Conservation (phyloP, 2,329 filamentous ascomycete genomes). For the Trichophyton verrucosum region DNA sequence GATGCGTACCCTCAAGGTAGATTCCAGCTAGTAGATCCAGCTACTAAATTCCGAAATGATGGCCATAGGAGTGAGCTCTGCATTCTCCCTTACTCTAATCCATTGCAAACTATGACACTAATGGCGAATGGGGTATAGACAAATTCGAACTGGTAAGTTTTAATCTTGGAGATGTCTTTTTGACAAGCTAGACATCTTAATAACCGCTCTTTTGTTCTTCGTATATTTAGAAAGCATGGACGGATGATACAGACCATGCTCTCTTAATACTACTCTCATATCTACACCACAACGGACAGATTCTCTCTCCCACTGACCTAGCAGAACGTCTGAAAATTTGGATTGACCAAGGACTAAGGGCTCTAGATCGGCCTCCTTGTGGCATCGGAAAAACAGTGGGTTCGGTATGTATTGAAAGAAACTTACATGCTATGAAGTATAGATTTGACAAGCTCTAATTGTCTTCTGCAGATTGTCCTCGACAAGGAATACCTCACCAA, state of each 20-base stretch:
- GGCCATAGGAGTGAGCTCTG: conserved; percentile 13
- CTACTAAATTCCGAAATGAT: conserved; percentile 13
- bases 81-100: neutral
- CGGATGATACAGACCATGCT: conserved; percentile 45
- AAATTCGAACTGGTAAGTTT: conserved; percentile 22
- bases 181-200: neutral
- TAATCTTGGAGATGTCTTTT: neutral
- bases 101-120: neutral
- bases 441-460: neutral
- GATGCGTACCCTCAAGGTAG: conserved; percentile 12
- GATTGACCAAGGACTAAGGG: conserved; percentile 37
- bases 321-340: conserved; percentile 37
- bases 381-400: conserved; percentile 40
- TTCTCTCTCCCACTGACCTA: conserved; percentile 31
- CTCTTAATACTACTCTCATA: conserved; percentile 40
- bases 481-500: conserved; percentile 29
- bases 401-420: conserved; percentile 22
- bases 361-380: conserved; percentile 37
- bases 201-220: neutral
- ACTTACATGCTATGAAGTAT: neutral
- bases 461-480: conserved; percentile 20
- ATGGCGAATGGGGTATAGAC: conserved; percentile 11
- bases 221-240: conserved; percentile 34
- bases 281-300: conserved; percentile 32
- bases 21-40: conserved; percentile 13